A percentile compares a stretch with the other conserved stretches of the same genome.
Conservation (phyloP, 2,329 filamentous ascomycete species). For the Zopfia rhizophila region DNA sequence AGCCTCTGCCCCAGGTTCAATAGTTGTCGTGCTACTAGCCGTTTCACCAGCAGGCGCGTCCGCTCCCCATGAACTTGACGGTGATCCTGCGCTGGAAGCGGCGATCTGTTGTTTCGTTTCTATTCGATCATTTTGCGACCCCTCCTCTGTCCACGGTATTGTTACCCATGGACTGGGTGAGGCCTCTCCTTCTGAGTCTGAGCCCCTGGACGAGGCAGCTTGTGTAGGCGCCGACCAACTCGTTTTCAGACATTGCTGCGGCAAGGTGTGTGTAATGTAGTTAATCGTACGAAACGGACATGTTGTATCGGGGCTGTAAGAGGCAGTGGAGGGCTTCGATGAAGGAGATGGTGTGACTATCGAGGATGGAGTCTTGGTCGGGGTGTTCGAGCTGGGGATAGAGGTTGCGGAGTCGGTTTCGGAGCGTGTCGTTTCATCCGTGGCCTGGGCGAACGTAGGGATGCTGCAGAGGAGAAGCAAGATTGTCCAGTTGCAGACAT, state of each 20-base stretch:
- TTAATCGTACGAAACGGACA: slow-evolving; percentile 74
- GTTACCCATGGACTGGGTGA: slow-evolving; percentile 23
- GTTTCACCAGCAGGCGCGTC: slow-evolving; percentile 9
- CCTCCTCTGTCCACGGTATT: slow-evolving; percentile 22
- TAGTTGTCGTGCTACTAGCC: slow-evolving; percentile 23
- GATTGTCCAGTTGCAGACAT: slow-evolving; percentile 48
- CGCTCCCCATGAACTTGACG: slow-evolving; percentile 15
- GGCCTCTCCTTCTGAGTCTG: slow-evolving; percentile 20
- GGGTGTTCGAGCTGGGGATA: slow-evolving; percentile 20
- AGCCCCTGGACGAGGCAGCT: slow-evolving; percentile 22
- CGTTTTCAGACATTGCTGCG: slow-evolving; percentile 79
- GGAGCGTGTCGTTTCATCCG: slow-evolving; percentile 43
- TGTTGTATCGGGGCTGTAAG: slow-evolving; percentile 47
- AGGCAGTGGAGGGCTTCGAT: slow-evolving; percentile 23
- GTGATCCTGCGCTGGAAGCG: slow-evolving; percentile 7
- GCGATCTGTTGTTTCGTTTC: slow-evolving; percentile 14
- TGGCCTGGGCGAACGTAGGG: slow-evolving; percentile 36
- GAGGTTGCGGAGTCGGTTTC: slow-evolving; percentile 37
- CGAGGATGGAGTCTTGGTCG: slow-evolving; percentile 24
- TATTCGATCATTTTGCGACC: slow-evolving; percentile 10
- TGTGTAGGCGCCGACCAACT: slow-evolving; percentile 57
- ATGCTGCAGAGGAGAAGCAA: slow-evolving; percentile 47
- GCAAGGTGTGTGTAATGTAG: slow-evolving; percentile 81
- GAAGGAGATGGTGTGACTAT: slow-evolving; percentile 19
- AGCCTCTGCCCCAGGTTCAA: slow-evolving; percentile 59